These are phyloP conservation scores for Nissolia schottii DNA, from an alignment of 306 rosid genomes.

Conservation along the genomic window DNA sequence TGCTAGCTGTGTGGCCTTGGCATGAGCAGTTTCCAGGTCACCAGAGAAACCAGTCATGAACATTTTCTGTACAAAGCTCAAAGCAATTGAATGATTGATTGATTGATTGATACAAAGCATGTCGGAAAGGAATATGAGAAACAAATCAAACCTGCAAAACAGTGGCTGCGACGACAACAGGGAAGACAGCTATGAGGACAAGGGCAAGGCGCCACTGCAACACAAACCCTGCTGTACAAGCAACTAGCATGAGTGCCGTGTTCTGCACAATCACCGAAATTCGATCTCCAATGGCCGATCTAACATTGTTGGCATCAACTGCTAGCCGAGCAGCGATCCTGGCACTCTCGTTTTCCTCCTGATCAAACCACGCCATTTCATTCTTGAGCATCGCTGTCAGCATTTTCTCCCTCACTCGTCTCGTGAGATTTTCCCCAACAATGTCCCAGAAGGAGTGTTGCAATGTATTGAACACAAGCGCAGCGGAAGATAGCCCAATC, in stretches of 20 bases:
- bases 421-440: constrained; percentile 96
- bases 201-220: constrained; percentile 99
- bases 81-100: not conserved
- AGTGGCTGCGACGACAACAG: constrained; percentile 97
- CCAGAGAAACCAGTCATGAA: constrained; percentile 98
- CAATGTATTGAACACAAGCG: constrained; percentile 86
- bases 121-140: not conserved
- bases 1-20: constrained; percentile 91
- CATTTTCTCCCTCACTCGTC: constrained; percentile 98
- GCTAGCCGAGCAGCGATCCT: constrained; percentile 92
- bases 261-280: constrained; percentile 97
- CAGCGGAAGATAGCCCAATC: constrained; percentile 96
- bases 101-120: constrained; percentile 1
- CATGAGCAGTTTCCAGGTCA: constrained; percentile 90
- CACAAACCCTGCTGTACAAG: constrained; percentile 97
- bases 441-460: constrained; percentile 99
- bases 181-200: constrained; percentile 91
- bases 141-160: constrained; percentile 83
- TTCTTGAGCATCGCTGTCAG: constrained; percentile 78
- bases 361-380: constrained; percentile 99
- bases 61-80: constrained; percentile 71
- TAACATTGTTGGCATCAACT: constrained; percentile 93
- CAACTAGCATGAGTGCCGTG: constrained; percentile 96
- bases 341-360: constrained; percentile 97
- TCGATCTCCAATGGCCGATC: constrained; percentile 99